Conservation (phyloP, 2,329 filamentous ascomycete genomes). For the Tolypocladium album region DNA sequence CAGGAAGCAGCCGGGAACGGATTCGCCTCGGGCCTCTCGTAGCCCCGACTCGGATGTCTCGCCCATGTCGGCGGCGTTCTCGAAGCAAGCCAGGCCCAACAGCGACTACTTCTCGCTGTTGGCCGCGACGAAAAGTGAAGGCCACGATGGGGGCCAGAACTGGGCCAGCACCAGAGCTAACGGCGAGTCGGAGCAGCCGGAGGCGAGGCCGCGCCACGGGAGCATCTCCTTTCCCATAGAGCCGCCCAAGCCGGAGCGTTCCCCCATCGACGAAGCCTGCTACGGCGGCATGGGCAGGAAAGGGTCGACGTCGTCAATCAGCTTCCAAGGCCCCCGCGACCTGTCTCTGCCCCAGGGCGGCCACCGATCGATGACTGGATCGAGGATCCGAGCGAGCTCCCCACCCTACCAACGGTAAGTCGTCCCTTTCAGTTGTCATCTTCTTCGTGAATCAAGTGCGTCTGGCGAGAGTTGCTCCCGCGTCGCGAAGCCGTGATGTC, state of each 20-base stretch:
- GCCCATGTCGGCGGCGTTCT: conserved; percentile 21
- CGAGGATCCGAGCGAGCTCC: conserved; percentile 33
- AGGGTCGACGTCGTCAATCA: conserved; percentile 35
- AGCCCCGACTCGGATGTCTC: conserved; percentile 33
- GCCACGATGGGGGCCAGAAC: neutral
- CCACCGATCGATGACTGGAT: conserved; percentile 32
- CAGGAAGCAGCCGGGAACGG: conserved; percentile 5
- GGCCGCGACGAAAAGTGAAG: conserved; percentile 3
- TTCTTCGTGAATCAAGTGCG: neutral
- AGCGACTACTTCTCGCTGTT: conserved; percentile 16
- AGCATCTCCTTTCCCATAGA: conserved; percentile 23
- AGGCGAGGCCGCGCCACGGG: conserved; percentile 21
- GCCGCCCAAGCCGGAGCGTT: conserved; percentile 14
- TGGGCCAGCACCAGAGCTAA: conserved; percentile 9
- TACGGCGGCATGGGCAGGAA: conserved; percentile 10
- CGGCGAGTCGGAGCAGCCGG: conserved; percentile 17
- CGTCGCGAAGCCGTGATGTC: neutral
- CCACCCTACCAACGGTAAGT: conserved; percentile 38
- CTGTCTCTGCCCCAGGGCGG: conserved; percentile 36
- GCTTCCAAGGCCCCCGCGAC: conserved; percentile 32
- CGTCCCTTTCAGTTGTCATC: neutral
- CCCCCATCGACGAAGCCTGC: conserved; percentile 3
- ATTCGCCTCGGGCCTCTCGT: conserved; percentile 10
- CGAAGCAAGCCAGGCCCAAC: conserved; percentile 8
- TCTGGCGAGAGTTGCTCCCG: neutral